Conservation (phyloP, 2,329 filamentous ascomycete species). For the Clarireedia sp. region DNA sequence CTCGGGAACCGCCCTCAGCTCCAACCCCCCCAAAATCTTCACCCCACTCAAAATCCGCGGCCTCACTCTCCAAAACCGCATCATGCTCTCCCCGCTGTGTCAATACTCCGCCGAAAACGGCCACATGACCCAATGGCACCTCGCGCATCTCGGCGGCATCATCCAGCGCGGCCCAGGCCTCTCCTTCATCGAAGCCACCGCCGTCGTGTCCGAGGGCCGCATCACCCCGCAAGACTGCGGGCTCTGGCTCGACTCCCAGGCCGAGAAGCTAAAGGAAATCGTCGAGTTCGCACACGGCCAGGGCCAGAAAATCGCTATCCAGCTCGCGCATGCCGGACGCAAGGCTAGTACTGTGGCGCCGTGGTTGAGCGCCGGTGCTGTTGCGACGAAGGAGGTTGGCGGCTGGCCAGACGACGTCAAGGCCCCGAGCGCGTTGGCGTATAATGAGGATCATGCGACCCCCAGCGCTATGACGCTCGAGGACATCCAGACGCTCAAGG, state of each 20-base stretch:
- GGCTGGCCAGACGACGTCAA: conserved; percentile 52
- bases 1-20: conserved; percentile 35
- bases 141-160: conserved; percentile 75
- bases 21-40: conserved; percentile 43
- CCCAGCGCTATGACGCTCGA: conserved; percentile 61
- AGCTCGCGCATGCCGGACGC: conserved; percentile 73
- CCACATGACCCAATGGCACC: conserved; percentile 72
- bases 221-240: conserved; percentile 76
- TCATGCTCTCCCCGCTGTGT: conserved; percentile 56
- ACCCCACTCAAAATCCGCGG: conserved; percentile 33
- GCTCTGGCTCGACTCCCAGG: conserved; percentile 78
- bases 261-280: conserved; percentile 56
- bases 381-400: conserved; percentile 41
- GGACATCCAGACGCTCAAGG: conserved; percentile 60
- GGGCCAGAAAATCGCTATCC: conserved; percentile 67
- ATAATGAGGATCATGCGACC: conserved; percentile 48
- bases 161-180: conserved; percentile 67
- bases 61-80: conserved; percentile 59
- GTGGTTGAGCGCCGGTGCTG: conserved; percentile 50
- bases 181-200: conserved; percentile 69
- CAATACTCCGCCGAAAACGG: conserved; percentile 62
- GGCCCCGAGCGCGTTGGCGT: conserved; percentile 47
- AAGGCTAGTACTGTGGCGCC: conserved; percentile 55
- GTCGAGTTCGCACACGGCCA: conserved; percentile 76
- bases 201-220: conserved; percentile 66